Percentiles rank a stretch among this genome's conserved stretches.
Evolutionary conservation across 352 stramenopile species (phyloP).

Genomic region (Globisporangium paddicum): DNA sequence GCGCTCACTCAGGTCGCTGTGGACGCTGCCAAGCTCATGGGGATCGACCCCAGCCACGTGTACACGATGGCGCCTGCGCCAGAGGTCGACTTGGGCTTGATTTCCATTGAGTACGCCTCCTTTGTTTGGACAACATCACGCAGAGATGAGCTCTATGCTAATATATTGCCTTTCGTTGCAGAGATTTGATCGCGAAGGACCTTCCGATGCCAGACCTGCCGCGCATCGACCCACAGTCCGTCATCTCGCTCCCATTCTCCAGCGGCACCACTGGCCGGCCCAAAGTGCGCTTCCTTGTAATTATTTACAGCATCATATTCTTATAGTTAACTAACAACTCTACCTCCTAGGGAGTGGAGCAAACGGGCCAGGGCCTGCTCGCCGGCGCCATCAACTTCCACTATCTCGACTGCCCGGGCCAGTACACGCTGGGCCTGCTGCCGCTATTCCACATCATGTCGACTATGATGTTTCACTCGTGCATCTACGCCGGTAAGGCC

Average conservation of each 20-base stretch:
- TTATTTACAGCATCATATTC: background rate
- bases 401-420: constrained; percentile 37
- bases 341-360: constrained; percentile 77
- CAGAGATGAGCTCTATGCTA: constrained; percentile 4
- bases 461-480: constrained; percentile 69
- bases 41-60: too few species aligned
- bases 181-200: constrained; percentile 20
- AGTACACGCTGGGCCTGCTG: constrained; percentile 78
- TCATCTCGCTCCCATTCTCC: constrained; percentile 80
- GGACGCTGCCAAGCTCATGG: constrained; percentile 18
- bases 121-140: too few species aligned
- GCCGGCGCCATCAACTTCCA: constrained; percentile 59
- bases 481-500: constrained; percentile 52
- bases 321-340: too few species aligned
- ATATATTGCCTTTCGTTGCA: constrained; percentile 11
- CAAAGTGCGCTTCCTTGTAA: constrained; percentile 30
- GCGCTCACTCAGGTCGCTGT: constrained; percentile 21
- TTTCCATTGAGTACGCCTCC: constrained; percentile 32
- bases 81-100: constrained; percentile 5
- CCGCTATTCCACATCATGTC: constrained; percentile 95
- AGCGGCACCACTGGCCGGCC: constrained; percentile 88
- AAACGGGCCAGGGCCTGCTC: constrained; percentile 79
- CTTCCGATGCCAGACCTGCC: constrained; percentile 4
- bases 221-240: constrained; percentile 9
- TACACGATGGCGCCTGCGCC: constrained; percentile 24